A percentile compares a stretch with the other conserved stretches of the same genome.
Evolutionary conservation across 768 basidiomycete genomes (phyloP).

Genomic region (Tubosaeta sp.): DNA sequence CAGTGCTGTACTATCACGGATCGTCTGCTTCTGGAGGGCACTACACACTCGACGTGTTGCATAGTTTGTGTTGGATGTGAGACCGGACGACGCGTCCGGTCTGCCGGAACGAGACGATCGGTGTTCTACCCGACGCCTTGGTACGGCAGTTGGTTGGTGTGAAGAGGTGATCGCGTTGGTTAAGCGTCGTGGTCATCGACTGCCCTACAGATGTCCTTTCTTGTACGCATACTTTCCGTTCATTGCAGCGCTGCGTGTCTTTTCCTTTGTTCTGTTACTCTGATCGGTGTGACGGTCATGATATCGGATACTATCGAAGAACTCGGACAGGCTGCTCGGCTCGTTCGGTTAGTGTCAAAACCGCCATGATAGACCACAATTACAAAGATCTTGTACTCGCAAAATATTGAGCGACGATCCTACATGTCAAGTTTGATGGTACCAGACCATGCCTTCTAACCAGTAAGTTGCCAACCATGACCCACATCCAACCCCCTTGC

Average conservation of each 20-base stretch:
- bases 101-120: slow-evolving; percentile 50
- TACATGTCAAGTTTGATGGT: too few species aligned
- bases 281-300: neutral
- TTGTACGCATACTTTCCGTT: neutral
- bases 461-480: neutral
- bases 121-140: slow-evolving; percentile 71
- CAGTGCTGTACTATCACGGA: slow-evolving; percentile 93
- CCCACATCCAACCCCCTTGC: neutral
- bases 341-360: too few species aligned
- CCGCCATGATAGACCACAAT: too few species aligned
- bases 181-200: neutral
- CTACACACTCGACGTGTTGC: slow-evolving; percentile 88
- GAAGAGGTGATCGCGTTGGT: neutral
- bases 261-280: neutral
- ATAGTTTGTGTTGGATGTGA: slow-evolving; percentile 74
- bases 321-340: too few species aligned
- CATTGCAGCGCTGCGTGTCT: neutral
- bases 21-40: slow-evolving; percentile 88
- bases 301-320: neutral
- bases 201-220: neutral
- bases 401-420: too few species aligned
- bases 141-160: neutral
- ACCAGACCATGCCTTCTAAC: neutral
- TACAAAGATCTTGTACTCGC: too few species aligned
- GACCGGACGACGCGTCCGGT: slow-evolving; percentile 66